Evolutionary conservation across 2,329 filamentous ascomycete species (phyloP), one percentile per base, ranked within the genome.

Genomic region (Hansfordia pulvinata): DNA sequence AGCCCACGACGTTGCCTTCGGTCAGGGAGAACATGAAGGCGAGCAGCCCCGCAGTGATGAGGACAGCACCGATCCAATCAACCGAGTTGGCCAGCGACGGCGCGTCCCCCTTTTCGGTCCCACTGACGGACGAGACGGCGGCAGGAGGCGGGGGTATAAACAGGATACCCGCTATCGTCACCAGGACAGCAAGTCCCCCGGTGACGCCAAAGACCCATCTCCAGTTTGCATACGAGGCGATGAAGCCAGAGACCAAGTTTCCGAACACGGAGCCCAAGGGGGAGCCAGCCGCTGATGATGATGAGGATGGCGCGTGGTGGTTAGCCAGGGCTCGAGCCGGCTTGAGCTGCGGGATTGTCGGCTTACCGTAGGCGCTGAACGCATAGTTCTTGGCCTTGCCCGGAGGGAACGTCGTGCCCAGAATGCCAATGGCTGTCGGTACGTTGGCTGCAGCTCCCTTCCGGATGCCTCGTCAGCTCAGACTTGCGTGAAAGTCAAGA

Each of bases 321-420:
- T n/a, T 11, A 17, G 14, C 9, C 22, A 20, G 8, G 13, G n/a
- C 19, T 18, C 19, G 14, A 27, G 8, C 3, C n/a, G n/a, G n/a
- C n/a, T n/a, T n/a, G n/a, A n/a, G n/a, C n/a, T n/a, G n/a, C n/a
- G n/a, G n/a, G n/a, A n/a, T 10, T 21, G 12, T 20, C 5, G 10
- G 29, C 52, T 30, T 42, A 64, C 62, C 62, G 31, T 76, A 79
- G 13, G 64, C 60, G 19, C 67, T 69, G 37, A 82, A 80, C 2
- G 75, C 74, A 42, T 78, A 77, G 38, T 77, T 80, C 49, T 79
- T 80, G 4, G 73, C 68, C 35, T 69, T 73, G 0, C 76, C 72
- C 0, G 74, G 73, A 2, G 67, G 65, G 29, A 81, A 81, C 0
- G 71, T 78, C 2, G 68, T 66, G 1, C 74, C 75, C 3, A 82